phyloP scores from a whole-genome alignment of 768 basidiomycete species.

The Boletus vermiculosoides region DNA sequence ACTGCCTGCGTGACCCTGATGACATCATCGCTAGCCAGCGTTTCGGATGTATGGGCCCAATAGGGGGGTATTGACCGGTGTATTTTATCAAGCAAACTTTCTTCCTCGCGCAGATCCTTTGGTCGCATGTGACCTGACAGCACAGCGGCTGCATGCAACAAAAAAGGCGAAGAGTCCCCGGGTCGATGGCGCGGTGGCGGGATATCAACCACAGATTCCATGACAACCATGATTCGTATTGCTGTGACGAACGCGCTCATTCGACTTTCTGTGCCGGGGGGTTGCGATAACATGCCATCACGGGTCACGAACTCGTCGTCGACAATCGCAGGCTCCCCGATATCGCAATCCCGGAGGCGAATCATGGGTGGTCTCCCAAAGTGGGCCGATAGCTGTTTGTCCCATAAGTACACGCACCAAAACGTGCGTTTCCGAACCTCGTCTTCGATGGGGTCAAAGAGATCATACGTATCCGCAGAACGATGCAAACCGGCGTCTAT shows the following conservation, averaged over 20 bases:
- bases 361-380: conserved; percentile 89
- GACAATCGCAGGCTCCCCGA: conserved; percentile 79
- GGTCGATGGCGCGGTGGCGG: conserved; percentile 59
- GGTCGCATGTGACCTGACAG: conserved; percentile 61
- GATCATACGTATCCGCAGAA: conserved; percentile 78
- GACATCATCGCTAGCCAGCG: conserved; percentile 79
- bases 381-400: conserved; percentile 87
- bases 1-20: conserved; percentile 88
- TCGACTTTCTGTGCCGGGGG: conserved; percentile 69
- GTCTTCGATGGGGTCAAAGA: conserved; percentile 87
- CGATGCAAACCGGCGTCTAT: conserved; percentile 90
- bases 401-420: conserved; percentile 97
- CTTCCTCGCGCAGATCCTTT: conserved; percentile 75
- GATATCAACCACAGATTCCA: conserved; percentile 85
- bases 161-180: conserved; percentile 73
- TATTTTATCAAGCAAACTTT: conserved; percentile 78
- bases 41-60: conserved; percentile 81
- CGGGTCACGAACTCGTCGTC: conserved; percentile 89
- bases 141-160: conserved; percentile 66
- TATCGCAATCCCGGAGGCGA: conserved; percentile 85
- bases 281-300: conserved; percentile 64
- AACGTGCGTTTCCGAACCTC: conserved; percentile 93
- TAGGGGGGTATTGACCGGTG: conserved; percentile 65
- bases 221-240: conserved; percentile 78
- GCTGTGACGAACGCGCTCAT: conserved; percentile 79